phyloP scores from a whole-genome alignment of 768 basidiomycete species.

The Leccinum sublutescens region DNA sequence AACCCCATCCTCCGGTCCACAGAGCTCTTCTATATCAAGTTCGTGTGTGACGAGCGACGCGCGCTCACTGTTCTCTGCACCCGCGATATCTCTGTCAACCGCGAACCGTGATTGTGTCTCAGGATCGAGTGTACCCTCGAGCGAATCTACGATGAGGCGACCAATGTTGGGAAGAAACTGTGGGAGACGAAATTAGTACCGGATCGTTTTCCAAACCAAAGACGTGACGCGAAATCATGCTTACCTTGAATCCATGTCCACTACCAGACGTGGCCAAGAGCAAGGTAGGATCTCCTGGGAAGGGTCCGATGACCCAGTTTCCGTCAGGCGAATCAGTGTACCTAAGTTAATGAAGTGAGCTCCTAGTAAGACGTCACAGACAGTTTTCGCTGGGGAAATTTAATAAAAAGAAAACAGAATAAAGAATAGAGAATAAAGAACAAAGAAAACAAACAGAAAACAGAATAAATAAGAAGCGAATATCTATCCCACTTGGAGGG shows the following conservation, averaged over 20 bases:
- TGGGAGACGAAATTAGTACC: neutral
- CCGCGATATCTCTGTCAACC: constrained; percentile 42
- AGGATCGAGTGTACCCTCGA: constrained; percentile 61
- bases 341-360: constrained; percentile 43
- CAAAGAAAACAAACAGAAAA: constrained; percentile 2
- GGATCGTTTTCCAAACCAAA: neutral
- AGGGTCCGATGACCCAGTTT: constrained; percentile 87
- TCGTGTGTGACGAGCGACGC: constrained; percentile 26
- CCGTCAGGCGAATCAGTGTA: constrained; percentile 86
- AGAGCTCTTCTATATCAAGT: constrained; percentile 49
- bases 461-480: neutral
- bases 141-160: constrained; percentile 65
- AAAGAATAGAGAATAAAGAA: neutral
- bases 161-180: constrained; percentile 91
- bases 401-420: neutral
- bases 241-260: constrained; percentile 85
- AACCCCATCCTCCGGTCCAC: constrained; percentile 41
- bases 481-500: neutral
- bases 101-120: constrained; percentile 60
- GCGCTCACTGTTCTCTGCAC: constrained; percentile 23
- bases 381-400: neutral
- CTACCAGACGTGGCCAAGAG: constrained; percentile 85
- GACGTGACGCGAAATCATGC: neutral
- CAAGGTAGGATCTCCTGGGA: constrained; percentile 54
- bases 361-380: too few species aligned